These are phyloP conservation scores for Acacia pycnantha DNA, from an alignment of 331 rosid species.

Conservation along the genomic window DNA sequence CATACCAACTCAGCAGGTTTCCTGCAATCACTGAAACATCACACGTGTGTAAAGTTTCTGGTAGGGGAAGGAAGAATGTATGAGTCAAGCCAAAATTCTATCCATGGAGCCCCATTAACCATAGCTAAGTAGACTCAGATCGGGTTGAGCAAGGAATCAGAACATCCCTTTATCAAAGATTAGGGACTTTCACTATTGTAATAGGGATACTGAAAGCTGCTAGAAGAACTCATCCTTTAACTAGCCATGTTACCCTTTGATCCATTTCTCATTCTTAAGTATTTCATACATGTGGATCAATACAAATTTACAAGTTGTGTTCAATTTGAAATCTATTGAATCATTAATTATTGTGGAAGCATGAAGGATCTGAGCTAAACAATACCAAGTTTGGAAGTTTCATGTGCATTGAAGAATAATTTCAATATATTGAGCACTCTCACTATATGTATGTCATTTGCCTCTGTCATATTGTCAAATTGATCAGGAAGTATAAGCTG, in stretches of 20 bases:
- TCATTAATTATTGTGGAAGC: neutral
- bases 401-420: neutral
- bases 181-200: neutral
- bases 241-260: neutral
- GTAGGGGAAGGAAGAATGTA: neutral
- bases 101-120: neutral
- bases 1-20: neutral
- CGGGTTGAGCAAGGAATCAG: neutral
- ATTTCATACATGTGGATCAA: neutral
- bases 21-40: constrained; percentile 9
- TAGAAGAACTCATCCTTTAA: neutral
- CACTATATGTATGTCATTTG: neutral
- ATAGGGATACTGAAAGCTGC: neutral
- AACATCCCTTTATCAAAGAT: neutral
- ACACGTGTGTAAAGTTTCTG: neutral
- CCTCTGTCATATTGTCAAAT: neutral
- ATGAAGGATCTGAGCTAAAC: neutral
- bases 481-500: neutral
- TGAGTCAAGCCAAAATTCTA: neutral
- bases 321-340: neutral
- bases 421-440: neutral
- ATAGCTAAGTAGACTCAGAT: neutral
- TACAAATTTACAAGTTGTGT: neutral
- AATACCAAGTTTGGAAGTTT: neutral
- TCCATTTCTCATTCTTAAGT: neutral